phyloP scores from a whole-genome alignment of 202 grass and related monocot species.

The Sporobolus alterniflorus region DNA sequence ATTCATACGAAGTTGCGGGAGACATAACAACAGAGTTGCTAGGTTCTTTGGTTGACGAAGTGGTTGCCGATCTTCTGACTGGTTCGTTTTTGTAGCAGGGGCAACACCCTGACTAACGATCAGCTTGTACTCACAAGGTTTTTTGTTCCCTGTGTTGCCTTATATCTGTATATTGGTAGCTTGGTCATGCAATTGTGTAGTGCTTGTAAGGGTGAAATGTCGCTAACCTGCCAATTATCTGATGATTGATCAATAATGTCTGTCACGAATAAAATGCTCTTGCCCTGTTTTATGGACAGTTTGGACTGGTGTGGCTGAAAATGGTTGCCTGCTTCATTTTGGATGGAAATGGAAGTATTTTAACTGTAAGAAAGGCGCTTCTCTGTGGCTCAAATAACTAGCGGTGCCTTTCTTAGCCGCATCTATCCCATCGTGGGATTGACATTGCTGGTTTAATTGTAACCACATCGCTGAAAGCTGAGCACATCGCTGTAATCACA shows the following conservation, averaged over 20 bases:
- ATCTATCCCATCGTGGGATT: neutral
- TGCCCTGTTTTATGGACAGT: constrained; percentile 8
- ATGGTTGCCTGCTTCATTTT: neutral
- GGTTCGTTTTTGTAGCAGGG: constrained; percentile 22
- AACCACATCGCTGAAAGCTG: neutral
- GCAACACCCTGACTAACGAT: constrained; percentile 15
- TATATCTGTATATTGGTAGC: constrained; percentile 44
- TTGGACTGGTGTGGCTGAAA: neutral
- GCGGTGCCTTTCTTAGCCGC: neutral
- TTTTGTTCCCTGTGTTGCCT: constrained; percentile 32
- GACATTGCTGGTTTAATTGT: neutral
- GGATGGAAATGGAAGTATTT: neutral
- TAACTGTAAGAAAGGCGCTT: neutral
- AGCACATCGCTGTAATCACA: too few species aligned
- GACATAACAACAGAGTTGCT: constrained; percentile 62
- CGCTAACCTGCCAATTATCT: constrained; percentile 30
- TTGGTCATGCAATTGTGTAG: constrained; percentile 32
- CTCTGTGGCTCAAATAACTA: neutral
- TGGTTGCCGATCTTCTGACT: constrained; percentile 61
- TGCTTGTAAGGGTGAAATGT: constrained; percentile 15
- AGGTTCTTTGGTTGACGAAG: constrained; percentile 68
- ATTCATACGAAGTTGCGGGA: constrained; percentile 61
- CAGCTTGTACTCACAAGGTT: constrained; percentile 29
- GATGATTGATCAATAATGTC: constrained; percentile 7
- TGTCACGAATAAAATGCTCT: constrained; percentile 25